Percentiles rank a stretch among this genome's conserved stretches.
These are phyloP conservation scores for Backusella sp. DNA, from an alignment of 192 early-diverging fungal genomes.

Conservation along the genomic window DNA sequence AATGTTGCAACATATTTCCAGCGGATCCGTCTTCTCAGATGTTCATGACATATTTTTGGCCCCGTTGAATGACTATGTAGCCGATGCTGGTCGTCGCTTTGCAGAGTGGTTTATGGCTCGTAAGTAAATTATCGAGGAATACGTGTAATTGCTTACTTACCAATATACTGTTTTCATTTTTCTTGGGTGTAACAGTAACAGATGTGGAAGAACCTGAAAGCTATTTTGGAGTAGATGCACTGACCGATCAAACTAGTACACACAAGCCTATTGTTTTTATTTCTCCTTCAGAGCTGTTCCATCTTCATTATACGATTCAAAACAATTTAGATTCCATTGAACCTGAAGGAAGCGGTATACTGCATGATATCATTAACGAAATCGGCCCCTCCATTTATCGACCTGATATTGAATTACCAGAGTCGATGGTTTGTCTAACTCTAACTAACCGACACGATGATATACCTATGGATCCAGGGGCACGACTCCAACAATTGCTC, in stretches of 20 bases:
- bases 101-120: conserved; percentile 75
- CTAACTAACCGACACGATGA: conserved; percentile 72
- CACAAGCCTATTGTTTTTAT: conserved; percentile 89
- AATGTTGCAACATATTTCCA: conserved; percentile 92
- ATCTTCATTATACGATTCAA: conserved; percentile 80
- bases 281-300: conserved; percentile 88
- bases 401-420: conserved; percentile 36
- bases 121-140: background rate
- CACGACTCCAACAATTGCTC: conserved; percentile 62
- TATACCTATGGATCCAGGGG: conserved; percentile 40
- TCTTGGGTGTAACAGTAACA: conserved; percentile 48
- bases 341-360: conserved; percentile 59
- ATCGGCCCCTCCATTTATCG: conserved; percentile 56
- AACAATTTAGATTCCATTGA: conserved; percentile 80
- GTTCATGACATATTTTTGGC: conserved; percentile 7
- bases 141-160: no score
- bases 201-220: conserved; percentile 85
- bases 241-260: conserved; percentile 74
- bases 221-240: conserved; percentile 89
- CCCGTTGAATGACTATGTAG: conserved; percentile 6
- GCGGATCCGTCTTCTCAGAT: background rate
- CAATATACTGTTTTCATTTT: background rate
- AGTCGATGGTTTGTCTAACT: conserved; percentile 60
- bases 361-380: conserved; percentile 68
- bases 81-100: conserved; percentile 75